Evolutionary conservation across 116 monocot genomes (phyloP), one percentile per base, ranked within the genome.

Genomic region (Papilionanthe hybrid): DNA sequence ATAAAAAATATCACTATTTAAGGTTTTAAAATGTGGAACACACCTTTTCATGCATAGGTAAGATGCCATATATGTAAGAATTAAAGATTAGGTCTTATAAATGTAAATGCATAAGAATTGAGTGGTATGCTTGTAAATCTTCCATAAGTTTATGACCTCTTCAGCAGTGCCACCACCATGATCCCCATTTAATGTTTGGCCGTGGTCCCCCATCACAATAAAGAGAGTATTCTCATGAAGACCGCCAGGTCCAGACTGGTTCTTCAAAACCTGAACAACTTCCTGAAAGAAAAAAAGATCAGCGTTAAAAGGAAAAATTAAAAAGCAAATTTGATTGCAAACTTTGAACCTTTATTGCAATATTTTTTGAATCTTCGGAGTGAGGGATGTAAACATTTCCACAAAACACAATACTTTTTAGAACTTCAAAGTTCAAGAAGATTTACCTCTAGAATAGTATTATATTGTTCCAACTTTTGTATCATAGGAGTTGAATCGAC

Each of bases 151-250:
- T 32, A 32, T 58, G 28, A 99, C 95, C 92, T 99, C 99, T 85
- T 99, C 99, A 67, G 95, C 82, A 82, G 95, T 90, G 42, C 99
- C 95, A 55, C 99, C 99, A 83, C 95, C 99, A 88, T 99, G 99
- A 85, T 99, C 99, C 58, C 99, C 99, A 90, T 93, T 95, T 80
- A 83, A 78, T 9, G 99, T 99, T 83, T 99, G 95, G 19, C 95
- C 99, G 83, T 99, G 99, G 82, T 99, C 99, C 49, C 99, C 99
- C 95, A 99, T 95, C 50, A 99, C 99, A 73, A 95, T 28, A 79
- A 99, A 86, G 56, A 91, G 85, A 48, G 99, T 99, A 45, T 95
- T 95, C 85, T 93, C 95, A 83, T 93, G 99, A 85, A 84, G 85
- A 81, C 83, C 90, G 81, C 93, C 90, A 82, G 87, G 86, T 22